These are phyloP conservation scores for Turritis glabra DNA, from an alignment of 345 rosid species.

Conservation along the genomic window DNA sequence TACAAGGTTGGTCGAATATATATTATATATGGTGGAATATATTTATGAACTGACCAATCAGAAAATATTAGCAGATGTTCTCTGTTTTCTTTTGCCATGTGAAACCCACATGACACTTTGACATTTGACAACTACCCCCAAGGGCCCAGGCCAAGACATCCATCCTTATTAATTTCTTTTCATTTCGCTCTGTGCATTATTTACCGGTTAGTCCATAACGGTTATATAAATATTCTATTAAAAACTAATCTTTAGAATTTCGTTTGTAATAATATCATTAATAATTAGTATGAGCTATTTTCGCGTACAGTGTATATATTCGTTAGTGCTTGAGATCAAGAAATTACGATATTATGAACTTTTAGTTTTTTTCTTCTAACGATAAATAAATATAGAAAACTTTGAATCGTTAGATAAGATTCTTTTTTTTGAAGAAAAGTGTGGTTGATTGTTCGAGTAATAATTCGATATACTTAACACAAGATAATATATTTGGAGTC, in stretches of 20 bases:
- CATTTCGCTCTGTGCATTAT: not conserved
- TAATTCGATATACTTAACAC: too few relatives aligned
- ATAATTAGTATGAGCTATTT: not conserved
- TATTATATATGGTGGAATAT: constrained; percentile 20
- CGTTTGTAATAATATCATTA: not conserved
- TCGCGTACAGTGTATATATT: not conserved
- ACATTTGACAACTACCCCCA: constrained; percentile 29
- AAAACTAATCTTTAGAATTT: not conserved
- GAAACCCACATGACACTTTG: constrained; percentile 37
- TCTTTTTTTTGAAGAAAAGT: too few relatives aligned
- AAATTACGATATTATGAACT: not conserved
- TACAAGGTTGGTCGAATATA: constrained; percentile 35
- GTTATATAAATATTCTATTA: not conserved
- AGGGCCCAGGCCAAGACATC: too few relatives aligned
- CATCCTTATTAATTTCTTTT: not conserved
- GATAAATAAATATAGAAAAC: not conserved
- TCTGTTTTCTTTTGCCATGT: constrained; percentile 43
- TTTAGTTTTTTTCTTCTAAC: not conserved
- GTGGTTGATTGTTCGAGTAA: too few relatives aligned
- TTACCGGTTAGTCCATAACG: constrained; percentile 25
- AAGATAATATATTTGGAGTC: too few relatives aligned
- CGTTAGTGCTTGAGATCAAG: not conserved
- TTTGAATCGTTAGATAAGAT: not conserved
- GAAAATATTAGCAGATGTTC: constrained; percentile 39
- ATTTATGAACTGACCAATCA: constrained; percentile 31